Evolutionary conservation across 257 asterid genomes (phyloP).

Genomic region (Gardenia jasminoides): DNA sequence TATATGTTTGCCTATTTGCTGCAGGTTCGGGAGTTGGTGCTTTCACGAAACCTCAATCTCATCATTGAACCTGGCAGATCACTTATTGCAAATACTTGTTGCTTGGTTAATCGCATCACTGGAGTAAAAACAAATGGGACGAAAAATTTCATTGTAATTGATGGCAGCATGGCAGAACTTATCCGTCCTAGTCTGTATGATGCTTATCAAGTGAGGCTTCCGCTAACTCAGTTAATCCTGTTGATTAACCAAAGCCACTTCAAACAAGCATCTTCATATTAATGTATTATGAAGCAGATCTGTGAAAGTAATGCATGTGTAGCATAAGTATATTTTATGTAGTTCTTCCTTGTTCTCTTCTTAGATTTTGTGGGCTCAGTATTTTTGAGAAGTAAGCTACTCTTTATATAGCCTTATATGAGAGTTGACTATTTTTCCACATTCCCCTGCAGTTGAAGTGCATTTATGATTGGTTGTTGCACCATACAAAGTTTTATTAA

Average conservation of each 20-base stretch:
- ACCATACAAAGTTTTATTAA: neutral
- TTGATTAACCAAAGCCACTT: neutral
- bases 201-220: constrained; percentile 73
- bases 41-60: constrained; percentile 81
- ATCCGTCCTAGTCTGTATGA: constrained; percentile 92
- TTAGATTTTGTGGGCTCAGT: no score
- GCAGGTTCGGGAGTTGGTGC: constrained; percentile 84
- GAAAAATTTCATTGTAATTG: constrained; percentile 81
- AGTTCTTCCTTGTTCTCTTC: neutral
- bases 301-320: neutral
- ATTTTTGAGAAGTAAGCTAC: neutral
- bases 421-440: neutral
- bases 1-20: constrained; percentile 18
- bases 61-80: constrained; percentile 97
- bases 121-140: constrained; percentile 96
- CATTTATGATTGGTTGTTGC: neutral
- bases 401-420: neutral
- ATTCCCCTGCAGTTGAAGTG: neutral
- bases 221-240: neutral
- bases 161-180: constrained; percentile 98
- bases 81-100: constrained; percentile 90
- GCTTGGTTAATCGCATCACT: constrained; percentile 85
- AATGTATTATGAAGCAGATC: neutral
- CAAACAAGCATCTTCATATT: neutral
- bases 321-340: neutral